Evolutionary conservation across 768 basidiomycete species (phyloP).

Genomic region (Rhodotorula toruloides): DNA sequence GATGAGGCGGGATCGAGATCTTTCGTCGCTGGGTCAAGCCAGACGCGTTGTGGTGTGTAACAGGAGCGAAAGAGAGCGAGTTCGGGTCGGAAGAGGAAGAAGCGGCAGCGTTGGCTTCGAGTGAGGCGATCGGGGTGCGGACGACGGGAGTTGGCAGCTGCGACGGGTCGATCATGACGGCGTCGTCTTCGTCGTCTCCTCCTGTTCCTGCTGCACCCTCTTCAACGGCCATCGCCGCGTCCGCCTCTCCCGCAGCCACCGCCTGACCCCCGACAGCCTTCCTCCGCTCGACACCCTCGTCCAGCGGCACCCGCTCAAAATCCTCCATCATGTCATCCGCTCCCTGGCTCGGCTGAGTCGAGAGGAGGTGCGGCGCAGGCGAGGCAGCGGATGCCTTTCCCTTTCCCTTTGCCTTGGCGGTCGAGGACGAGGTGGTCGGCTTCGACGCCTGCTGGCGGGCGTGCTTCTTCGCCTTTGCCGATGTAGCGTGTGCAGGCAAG

Average conservation of each 20-base stretch:
- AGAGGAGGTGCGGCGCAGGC: constrained; percentile 19
- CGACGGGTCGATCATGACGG: constrained; percentile 43
- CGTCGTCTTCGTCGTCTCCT: constrained; percentile 43
- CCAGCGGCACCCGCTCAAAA: constrained; percentile 34
- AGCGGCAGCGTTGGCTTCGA: not conserved
- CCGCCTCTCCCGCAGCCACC: not conserved
- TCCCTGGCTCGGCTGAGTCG: constrained; percentile 22
- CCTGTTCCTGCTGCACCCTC: constrained; percentile 24
- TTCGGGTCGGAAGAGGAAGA: constrained; percentile 54
- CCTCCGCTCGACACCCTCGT: constrained; percentile 14
- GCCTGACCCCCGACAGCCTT: not conserved
- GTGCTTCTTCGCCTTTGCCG: constrained; percentile 23
- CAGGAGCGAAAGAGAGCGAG: constrained; percentile 54
- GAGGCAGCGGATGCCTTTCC: constrained; percentile 2
- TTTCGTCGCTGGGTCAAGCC: constrained; percentile 67
- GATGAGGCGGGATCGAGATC: constrained; percentile 87
- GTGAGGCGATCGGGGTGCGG: constrained; percentile 40
- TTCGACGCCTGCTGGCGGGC: constrained; percentile 5
- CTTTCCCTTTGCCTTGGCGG: constrained; percentile 29
- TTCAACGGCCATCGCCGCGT: constrained; percentile 3
- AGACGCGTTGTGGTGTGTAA: constrained; percentile 20
- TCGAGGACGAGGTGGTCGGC: not conserved
- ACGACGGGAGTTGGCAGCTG: constrained; percentile 49
- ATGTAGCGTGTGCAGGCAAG: constrained; percentile 25
- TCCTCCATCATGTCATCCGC: constrained; percentile 18